phyloP scores from a whole-genome alignment of 306 rosid genomes.

The Quercus engelmannii region DNA sequence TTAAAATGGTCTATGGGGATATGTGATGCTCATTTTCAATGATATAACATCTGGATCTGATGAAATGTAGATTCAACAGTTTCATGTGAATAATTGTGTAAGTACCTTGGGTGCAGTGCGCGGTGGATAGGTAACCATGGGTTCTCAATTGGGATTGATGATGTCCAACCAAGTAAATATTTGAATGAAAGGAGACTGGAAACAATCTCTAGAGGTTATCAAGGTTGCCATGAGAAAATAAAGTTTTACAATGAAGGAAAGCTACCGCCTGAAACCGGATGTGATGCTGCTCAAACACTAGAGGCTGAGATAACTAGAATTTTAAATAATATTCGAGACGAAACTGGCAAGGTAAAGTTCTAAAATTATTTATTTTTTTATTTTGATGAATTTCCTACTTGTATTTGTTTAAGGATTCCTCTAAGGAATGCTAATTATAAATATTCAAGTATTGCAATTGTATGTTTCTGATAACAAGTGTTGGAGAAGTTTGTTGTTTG shows the following conservation, averaged over 20 bases:
- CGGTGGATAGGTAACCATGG: conserved; percentile 99
- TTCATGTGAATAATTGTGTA: conserved; percentile 18
- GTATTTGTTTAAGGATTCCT: not conserved
- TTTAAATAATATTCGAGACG: conserved; percentile 60
- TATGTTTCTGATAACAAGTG: not conserved
- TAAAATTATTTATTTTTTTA: not conserved
- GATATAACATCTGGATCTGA: conserved; percentile 13
- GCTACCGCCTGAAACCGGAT: conserved; percentile 70
- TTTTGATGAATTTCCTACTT: conserved; percentile 6
- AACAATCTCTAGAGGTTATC: conserved; percentile 52
- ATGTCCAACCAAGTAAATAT: conserved; percentile 74
- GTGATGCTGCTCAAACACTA: conserved; percentile 91
- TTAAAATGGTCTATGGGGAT: not conserved
- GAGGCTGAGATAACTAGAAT: conserved; percentile 59
- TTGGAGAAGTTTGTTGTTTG: not conserved
- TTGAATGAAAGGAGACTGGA: conserved; percentile 49
- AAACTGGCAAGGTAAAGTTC: conserved; percentile 60
- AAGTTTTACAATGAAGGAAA: conserved; percentile 59
- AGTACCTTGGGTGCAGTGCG: conserved; percentile 60
- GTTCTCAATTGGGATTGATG: conserved; percentile 93
- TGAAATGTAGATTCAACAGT: conserved; percentile 12
- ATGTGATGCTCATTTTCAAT: not conserved
- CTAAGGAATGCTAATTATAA: not conserved
- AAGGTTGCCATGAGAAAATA: conserved; percentile 53
- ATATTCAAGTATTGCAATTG: not conserved